A percentile compares a stretch with the other conserved stretches of the same genome.
Evolutionary conservation across 2,329 filamentous ascomycete species (phyloP).

Genomic region (Colletotrichum sp.): DNA sequence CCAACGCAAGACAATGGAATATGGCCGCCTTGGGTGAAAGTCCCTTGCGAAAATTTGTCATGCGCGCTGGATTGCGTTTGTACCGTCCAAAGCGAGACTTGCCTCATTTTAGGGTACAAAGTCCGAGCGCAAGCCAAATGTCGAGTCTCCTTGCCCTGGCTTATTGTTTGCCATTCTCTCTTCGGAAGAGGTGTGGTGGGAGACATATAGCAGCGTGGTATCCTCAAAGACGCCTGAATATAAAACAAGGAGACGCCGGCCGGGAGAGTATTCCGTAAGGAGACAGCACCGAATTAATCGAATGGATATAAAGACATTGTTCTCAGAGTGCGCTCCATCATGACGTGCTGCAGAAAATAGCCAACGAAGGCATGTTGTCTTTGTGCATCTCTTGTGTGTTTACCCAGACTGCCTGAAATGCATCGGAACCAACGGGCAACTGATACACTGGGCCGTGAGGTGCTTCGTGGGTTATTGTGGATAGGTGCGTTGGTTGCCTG

Average conservation of each 20-base stretch:
- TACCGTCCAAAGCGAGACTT: not conserved
- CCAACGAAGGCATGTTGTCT: not conserved
- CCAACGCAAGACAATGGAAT: not conserved
- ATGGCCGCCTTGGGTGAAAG: not conserved
- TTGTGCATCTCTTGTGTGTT: not conserved
- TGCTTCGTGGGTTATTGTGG: not conserved
- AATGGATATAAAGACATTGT: not conserved
- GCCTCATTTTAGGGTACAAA: not conserved
- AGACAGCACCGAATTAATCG: not conserved
- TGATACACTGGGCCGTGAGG: not conserved
- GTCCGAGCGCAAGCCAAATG: not conserved
- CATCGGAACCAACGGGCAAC: not conserved
- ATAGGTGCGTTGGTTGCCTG: not conserved
- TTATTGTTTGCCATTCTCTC: not conserved
- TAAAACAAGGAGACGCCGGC: not conserved
- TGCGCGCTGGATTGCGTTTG: not conserved
- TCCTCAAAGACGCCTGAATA: not conserved
- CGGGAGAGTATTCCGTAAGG: not conserved
- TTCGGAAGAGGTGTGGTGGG: not conserved
- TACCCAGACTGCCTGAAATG: not conserved
- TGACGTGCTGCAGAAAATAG: not conserved
- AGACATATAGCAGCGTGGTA: not conserved
- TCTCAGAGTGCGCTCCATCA: not conserved
- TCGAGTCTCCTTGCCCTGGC: not conserved
- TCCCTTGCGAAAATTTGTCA: not conserved